phyloP scores from a whole-genome alignment of 148 eudicot species.

The Dianthus caryophyllus region DNA sequence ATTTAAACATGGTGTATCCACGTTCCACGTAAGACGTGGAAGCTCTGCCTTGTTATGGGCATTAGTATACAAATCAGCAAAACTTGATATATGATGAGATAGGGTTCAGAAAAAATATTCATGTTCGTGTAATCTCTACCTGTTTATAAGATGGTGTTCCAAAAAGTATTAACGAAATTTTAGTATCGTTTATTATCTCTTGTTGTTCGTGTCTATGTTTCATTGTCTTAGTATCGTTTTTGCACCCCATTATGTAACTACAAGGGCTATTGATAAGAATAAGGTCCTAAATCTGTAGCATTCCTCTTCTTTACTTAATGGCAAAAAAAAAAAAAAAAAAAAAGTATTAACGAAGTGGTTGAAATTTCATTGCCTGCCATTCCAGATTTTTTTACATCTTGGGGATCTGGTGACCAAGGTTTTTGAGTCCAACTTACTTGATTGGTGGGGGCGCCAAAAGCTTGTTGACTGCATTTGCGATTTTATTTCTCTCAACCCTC shows the following conservation, averaged over 20 bases:
- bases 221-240: too few relatives aligned
- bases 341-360: background rate
- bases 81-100: background rate
- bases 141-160: too few relatives aligned
- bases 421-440: conserved; percentile 53
- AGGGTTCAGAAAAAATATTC: background rate
- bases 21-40: background rate
- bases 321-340: too few relatives aligned
- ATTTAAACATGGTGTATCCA: background rate
- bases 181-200: too few relatives aligned
- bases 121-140: background rate
- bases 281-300: too few relatives aligned
- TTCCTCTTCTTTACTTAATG: too few relatives aligned
- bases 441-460: conserved; percentile 78
- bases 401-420: conserved; percentile 65
- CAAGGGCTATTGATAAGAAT: too few relatives aligned
- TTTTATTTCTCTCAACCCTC: conserved; percentile 59
- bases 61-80: background rate
- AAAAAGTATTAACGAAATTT: too few relatives aligned
- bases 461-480: conserved; percentile 73
- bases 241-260: too few relatives aligned
- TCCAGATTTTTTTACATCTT: conserved; percentile 59
- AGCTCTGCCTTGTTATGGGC: background rate
- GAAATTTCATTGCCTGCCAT: conserved; percentile 11
- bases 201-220: too few relatives aligned